Base-by-base conservation (phyloP, 2,329 filamentous ascomycete species). In the Phyllosticta citrichinensis region DNA sequence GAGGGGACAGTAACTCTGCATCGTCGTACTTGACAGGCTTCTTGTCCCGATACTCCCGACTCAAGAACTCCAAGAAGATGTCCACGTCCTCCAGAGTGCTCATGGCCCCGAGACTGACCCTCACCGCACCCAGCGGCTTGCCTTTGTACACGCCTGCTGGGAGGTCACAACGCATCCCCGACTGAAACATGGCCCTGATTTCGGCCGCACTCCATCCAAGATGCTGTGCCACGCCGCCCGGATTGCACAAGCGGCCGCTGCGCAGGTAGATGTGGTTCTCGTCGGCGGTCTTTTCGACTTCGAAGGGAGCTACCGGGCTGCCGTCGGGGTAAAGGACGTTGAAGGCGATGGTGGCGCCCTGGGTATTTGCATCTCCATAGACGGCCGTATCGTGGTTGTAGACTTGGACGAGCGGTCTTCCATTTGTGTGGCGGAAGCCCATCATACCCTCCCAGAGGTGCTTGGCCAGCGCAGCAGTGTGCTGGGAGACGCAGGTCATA, bases 291-390 rank as follows among this genome's bases (percentile, higher is more conserved):
- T 74, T 74, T 70, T 87, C 85, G n/a, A 87, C 81, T 1, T 81
- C 77, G 2, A 77, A 78, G 66, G 84, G 86, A 0, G 81, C 76
- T 64, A 81, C 80, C 1, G 50, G 33, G 0, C 71, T 72, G 1
- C 83, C 84, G 61, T 81, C 76, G 2, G 77, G 68, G n/a, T 71
- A 71, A 25, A 79, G 70, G 12, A 88, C 71, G 64, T 87, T 88
- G 72, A 88, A 86, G 1, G 85, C 82, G 22, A 88, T 74, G 0
- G 83, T 86, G 1, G 83, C 79, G 1, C 85, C 85, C 68, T 87
- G 83, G 20, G 76, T 77, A 17, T 67, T 71, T 0, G 80, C 66
- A 66, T 85, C 78, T 3, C 76, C 80, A 56, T 82, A 85, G 9
- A 75, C 68, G 14, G 73, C 75, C 35, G 73, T 69, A 0, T 73